Evolutionary conservation across 768 basidiomycete species (phyloP).

Genomic region (Serendipita indica): DNA sequence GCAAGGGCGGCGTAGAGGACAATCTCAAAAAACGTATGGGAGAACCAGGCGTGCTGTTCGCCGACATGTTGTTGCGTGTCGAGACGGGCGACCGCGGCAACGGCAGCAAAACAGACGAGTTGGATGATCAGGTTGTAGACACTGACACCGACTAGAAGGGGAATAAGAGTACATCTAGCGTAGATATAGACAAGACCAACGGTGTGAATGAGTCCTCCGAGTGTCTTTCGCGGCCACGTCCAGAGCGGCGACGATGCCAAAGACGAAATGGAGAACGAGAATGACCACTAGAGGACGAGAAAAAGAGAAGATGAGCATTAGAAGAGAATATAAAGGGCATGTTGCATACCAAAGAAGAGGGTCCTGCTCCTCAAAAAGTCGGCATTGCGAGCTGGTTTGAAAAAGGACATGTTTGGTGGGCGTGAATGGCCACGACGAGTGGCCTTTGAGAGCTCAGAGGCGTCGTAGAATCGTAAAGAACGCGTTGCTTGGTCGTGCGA

Average conservation of each 20-base stretch:
- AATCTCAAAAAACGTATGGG: neutral
- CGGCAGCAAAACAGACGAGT: neutral
- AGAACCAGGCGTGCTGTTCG: neutral
- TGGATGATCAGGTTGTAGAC: neutral
- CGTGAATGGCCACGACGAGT: neutral
- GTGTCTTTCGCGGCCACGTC: neutral
- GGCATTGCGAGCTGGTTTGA: neutral
- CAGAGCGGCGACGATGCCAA: neutral
- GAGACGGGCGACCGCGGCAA: neutral
- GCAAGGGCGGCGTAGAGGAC: neutral
- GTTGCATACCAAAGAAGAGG: neutral
- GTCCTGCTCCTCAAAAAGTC: neutral
- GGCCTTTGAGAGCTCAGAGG: no score
- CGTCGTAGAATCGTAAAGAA: neutral
- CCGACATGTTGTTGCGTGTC: neutral
- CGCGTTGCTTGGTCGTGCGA: no score
- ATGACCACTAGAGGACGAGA: neutral
- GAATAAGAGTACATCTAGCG: no score
- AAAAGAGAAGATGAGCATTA: neutral
- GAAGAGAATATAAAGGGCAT: neutral
- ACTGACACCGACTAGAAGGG: neutral
- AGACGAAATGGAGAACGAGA: neutral
- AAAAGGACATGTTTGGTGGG: neutral
- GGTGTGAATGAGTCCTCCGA: neutral
- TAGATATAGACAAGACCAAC: neutral